Percentiles rank a stretch among this genome's conserved stretches.
Conservation (phyloP, 2,329 filamentous ascomycete genomes). For the Aspergillus pseudotamarii region DNA sequence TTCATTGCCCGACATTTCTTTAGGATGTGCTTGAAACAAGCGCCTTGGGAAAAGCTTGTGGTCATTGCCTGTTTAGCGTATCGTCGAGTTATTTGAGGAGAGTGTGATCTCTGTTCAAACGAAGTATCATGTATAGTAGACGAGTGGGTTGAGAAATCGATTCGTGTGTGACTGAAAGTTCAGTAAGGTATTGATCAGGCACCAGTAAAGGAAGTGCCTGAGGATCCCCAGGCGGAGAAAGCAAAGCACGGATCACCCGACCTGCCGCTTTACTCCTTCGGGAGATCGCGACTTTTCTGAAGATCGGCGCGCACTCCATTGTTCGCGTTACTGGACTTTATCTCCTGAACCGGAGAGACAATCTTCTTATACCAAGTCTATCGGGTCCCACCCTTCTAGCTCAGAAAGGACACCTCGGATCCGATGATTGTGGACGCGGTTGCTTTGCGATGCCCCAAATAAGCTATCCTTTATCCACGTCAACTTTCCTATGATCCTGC, state of each 20-base stretch:
- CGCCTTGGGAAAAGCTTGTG: background rate
- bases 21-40: background rate
- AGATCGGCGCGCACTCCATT: slow-evolving; percentile 29
- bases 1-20: background rate
- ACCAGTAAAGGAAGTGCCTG: background rate
- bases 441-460: slow-evolving; percentile 34
- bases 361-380: background rate
- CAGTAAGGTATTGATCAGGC: background rate
- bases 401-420: background rate
- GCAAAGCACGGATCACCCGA: slow-evolving; percentile 37
- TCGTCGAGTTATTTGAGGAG: background rate
- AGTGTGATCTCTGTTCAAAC: slow-evolving; percentile 1
- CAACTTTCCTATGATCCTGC: slow-evolving; percentile 20
- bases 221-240: slow-evolving; percentile 13
- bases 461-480: slow-evolving; percentile 25
- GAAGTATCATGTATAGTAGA: slow-evolving; percentile 23
- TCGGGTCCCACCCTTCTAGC: background rate
- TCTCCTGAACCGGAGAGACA: slow-evolving; percentile 6
- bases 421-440: slow-evolving; percentile 16
- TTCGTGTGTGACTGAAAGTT: background rate
- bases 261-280: slow-evolving; percentile 27
- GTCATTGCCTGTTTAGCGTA: slow-evolving; percentile 1
- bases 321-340: slow-evolving; percentile 19
- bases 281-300: slow-evolving; percentile 43
- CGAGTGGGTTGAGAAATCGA: slow-evolving; percentile 8